A percentile compares a stretch with the other conserved stretches of the same genome.
These are phyloP conservation scores for Pythium utonaiense DNA, from an alignment of 352 stramenopile genomes.

Conservation along the genomic window DNA sequence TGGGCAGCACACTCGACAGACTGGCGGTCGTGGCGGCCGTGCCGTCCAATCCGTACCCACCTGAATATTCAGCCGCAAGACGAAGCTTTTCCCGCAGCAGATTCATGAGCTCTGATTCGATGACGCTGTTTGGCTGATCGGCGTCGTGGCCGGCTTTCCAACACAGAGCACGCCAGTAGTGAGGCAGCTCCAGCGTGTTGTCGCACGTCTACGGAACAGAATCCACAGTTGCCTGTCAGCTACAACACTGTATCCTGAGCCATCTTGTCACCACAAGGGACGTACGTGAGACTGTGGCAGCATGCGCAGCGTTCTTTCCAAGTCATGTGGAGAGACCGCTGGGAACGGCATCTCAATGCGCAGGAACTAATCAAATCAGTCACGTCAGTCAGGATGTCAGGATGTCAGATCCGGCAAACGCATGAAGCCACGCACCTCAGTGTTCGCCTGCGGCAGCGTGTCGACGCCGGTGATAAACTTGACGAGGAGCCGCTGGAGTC, in stretches of 20 bases:
- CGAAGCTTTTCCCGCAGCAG: slow-evolving; percentile 52
- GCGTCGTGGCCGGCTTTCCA: slow-evolving; percentile 41
- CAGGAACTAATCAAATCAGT: slow-evolving; percentile 45
- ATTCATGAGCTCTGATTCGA: slow-evolving; percentile 42
- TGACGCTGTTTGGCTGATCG: slow-evolving; percentile 14
- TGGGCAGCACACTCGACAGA: slow-evolving; percentile 21
- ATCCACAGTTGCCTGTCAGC: neutral
- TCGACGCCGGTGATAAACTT: slow-evolving; percentile 78
- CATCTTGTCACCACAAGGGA: too few relatives aligned
- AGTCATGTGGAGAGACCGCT: slow-evolving; percentile 33
- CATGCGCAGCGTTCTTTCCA: slow-evolving; percentile 51
- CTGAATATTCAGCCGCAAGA: slow-evolving; percentile 55
- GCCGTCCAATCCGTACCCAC: slow-evolving; percentile 61
- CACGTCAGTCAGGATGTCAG: slow-evolving; percentile 2
- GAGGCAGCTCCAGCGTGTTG: slow-evolving; percentile 65
- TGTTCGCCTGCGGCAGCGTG: slow-evolving; percentile 53
- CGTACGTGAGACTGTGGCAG: slow-evolving; percentile 69
- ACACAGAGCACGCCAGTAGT: slow-evolving; percentile 73
- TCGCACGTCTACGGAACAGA: slow-evolving; percentile 51
- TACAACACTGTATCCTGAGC: too few relatives aligned
- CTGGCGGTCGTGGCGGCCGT: slow-evolving; percentile 19
- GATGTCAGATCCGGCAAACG: too few relatives aligned
- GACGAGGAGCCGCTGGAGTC: slow-evolving; percentile 56
- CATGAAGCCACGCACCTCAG: slow-evolving; percentile 34
- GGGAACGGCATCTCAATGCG: slow-evolving; percentile 76